These are phyloP conservation scores for Nothomitra cinnamomea DNA, from an alignment of 2,329 filamentous ascomycete genomes.

Conservation along the genomic window DNA sequence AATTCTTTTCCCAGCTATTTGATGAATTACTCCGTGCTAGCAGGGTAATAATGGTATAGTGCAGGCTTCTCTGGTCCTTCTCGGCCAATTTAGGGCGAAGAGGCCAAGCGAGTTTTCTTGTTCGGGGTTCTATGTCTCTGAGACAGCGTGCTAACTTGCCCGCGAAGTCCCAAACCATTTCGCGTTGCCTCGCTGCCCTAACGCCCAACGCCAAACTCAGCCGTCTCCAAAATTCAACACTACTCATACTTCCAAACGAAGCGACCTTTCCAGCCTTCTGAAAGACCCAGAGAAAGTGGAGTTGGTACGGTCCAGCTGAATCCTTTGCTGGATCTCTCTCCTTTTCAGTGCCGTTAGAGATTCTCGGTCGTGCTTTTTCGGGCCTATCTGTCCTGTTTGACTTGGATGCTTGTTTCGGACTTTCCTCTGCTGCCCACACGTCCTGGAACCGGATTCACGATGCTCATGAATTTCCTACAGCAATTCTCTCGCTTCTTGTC, in stretches of 20 bases:
- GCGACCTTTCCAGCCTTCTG: conserved; percentile 1
- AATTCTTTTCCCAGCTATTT: neutral
- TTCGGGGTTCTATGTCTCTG: neutral
- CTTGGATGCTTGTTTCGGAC: neutral
- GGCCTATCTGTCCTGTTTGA: neutral
- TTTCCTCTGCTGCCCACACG: neutral
- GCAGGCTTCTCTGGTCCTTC: neutral
- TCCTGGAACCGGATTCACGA: neutral
- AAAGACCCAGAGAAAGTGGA: neutral
- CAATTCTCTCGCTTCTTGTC: neutral
- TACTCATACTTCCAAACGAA: neutral
- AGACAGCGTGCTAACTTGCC: neutral
- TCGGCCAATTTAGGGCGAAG: neutral
- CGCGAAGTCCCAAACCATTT: neutral
- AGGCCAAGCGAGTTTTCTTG: neutral
- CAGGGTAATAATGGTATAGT: too few relatives aligned
- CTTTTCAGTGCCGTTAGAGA: neutral
- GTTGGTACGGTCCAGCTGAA: conserved; percentile 1
- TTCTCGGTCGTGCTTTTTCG: neutral
- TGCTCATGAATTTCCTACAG: conserved; percentile 2
- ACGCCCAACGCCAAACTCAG: neutral
- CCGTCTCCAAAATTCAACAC: neutral
- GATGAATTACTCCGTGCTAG: too few relatives aligned
- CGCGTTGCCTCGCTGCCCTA: neutral
- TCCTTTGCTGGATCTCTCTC: neutral